Evolutionary conservation across 768 basidiomycete genomes (phyloP), one percentile per base, ranked within the genome.

Genomic region (Gyrodon lividus): DNA sequence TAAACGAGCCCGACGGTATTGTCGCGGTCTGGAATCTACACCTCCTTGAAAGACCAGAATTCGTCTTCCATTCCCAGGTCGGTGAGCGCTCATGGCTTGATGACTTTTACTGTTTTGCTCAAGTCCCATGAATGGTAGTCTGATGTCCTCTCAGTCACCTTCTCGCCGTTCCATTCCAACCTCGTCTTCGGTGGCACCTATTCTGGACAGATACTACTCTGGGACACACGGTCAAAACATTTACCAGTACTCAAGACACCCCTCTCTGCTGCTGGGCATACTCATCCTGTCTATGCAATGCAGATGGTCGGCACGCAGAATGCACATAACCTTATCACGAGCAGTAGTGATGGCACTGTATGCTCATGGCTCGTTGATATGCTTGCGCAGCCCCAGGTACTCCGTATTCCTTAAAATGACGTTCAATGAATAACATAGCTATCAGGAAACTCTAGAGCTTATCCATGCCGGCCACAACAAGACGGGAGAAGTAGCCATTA

Each of bases 311-410:
- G 97, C 8, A 97, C 97, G 2, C 97, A 98, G 71, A 98, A 98
- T 66, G 97, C 97, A 1, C 95, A 98, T 69, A 98, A 97, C 64
- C 73, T 99, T 52, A 93, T 99, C 57, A 93, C 94, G 10, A 92
- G 89, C 62, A 97, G 94, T 61, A 98, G 97, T 10, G 97, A 99
- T 68, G 97, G 97, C 3, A 87, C 87, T 23, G 92, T 99, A 5
- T 98, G 97, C 70, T 92, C 90, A 67, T 99, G 97, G 97, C 74
- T 96, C 9, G 91, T 97, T 7, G 97, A 99, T 71, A 98, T 98
- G 95, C 83, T 99, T 38, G 94, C 97, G 1, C 91, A 96, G 64
- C 97, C 97, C 9, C 95, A 98, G 80, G 94, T 93, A 61, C 3
- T 66, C 37, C 30, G 16, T 14, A 43, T 24, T 34, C 33, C 33